Base-by-base conservation (phyloP, 345 rosid genomes). In the Nephelium lappaceum region DNA sequence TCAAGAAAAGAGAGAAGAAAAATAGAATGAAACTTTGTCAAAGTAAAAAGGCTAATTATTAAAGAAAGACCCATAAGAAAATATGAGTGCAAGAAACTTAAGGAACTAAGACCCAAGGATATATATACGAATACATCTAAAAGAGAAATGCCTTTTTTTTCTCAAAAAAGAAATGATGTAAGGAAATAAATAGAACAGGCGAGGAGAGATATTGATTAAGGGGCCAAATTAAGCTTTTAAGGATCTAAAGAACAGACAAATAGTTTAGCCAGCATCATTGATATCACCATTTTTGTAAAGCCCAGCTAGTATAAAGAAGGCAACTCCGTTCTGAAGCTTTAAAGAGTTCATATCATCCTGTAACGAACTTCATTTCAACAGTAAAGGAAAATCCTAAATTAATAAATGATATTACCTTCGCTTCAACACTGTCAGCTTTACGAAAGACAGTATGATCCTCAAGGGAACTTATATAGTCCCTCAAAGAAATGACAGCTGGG, bases 401-500 rank as follows among this genome's bases (percentile, higher is more conserved):
- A 41, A 41, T 62, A 47, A 57, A 25, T 15, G 64, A 63, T 18
- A 58, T 84, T 89, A 94, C 98, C 91, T 80, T 88, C 71, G 77
- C 67, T 83, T 81, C 88, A 69, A 84, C 82, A 42, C 58, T 75
- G 24, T 83, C 81, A 71, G 79, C 80, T 69, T 81, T 72, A 67
- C 69, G 75, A 75, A 75, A 62, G 80, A 83, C 76, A 73, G 81
- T 67, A 81, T 76, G 90, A 68, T 85, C 87, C 83, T 92, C 98
- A 83, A 97, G 81, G 69, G 95, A 92, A 58, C 81, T 71, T 53
- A 97, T 53, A 77, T 89, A 81, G 47, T 90, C 90, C 80, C 77
- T 85, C 81, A 97, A 82, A 82, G 91, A 84, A 82, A 80, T 72
- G 49, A 92, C 82, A 57, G 88, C 91, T 39, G 92, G 89, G 72